phyloP scores from a whole-genome alignment of 2,329 filamentous ascomycete species.

The Aureobasidium melanogenum region DNA sequence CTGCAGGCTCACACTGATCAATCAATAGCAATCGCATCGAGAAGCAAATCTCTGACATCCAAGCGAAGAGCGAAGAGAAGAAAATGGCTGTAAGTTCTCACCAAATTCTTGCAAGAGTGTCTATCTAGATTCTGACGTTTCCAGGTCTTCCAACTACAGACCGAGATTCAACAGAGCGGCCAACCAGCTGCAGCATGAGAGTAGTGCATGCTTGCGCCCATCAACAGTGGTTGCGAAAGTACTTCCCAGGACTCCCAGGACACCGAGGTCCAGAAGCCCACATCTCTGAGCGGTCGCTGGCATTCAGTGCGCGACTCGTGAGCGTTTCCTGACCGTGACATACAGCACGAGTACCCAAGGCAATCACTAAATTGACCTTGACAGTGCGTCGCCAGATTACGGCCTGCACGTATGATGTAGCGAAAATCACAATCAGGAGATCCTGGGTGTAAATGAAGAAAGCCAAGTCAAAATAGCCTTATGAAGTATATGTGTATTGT shows the following conservation, averaged over 20 bases:
- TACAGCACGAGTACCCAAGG: no score
- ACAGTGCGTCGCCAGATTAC: no score
- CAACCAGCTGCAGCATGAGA: neutral
- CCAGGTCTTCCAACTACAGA: constrained; percentile 38
- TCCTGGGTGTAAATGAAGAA: neutral
- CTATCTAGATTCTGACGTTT: neutral
- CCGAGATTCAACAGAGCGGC: constrained; percentile 27
- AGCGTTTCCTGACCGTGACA: neutral
- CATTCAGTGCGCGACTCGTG: neutral
- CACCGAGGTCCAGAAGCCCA: neutral
- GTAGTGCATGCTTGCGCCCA: no score
- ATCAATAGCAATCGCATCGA: constrained; percentile 54
- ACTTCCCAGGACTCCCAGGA: neutral
- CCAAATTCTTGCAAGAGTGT: neutral
- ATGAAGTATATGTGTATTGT: neutral
- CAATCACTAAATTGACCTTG: no score
- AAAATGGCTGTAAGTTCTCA: constrained; percentile 51
- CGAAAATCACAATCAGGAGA: neutral
- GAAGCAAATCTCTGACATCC: constrained; percentile 53
- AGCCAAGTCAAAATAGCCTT: neutral
- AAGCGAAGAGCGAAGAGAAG: constrained; percentile 56
- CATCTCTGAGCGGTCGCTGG: neutral
- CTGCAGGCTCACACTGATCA: neutral
- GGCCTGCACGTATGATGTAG: neutral
- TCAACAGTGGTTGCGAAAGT: neutral